Percentiles rank a stretch among this genome's conserved stretches.
These are phyloP conservation scores for Piloderma croceum DNA, from an alignment of 768 basidiomycete genomes.

Conservation along the genomic window DNA sequence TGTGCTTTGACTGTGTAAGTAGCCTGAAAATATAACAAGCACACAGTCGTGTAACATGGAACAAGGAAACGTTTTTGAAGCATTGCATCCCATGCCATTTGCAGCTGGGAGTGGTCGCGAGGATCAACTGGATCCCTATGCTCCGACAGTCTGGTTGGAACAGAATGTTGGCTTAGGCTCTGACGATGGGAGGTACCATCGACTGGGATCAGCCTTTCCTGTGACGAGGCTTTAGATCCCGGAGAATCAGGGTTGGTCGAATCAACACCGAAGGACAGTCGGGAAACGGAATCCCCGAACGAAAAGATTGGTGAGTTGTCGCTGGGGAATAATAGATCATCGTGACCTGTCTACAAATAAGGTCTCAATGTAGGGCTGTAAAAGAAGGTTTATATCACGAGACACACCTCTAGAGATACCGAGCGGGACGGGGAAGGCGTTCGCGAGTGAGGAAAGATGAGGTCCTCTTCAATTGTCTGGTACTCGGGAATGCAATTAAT, in stretches of 20 bases:
- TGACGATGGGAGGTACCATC: too few species aligned
- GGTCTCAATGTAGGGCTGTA: too few species aligned
- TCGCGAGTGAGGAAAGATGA: constrained; percentile 60
- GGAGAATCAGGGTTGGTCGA: too few species aligned
- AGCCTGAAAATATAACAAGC: constrained; percentile 61
- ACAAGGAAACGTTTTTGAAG: constrained; percentile 52
- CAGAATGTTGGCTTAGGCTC: too few species aligned
- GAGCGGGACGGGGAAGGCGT: constrained; percentile 13
- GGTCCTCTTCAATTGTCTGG: constrained; percentile 70
- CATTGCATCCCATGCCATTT: constrained; percentile 65
- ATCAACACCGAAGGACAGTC: too few species aligned
- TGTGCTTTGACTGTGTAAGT: constrained; percentile 50
- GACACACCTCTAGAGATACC: constrained; percentile 15
- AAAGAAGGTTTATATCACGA: constrained; percentile 7
- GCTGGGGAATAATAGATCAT: constrained; percentile 6
- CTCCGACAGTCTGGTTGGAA: too few species aligned
- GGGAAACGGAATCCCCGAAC: constrained; percentile 14
- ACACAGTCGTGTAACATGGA: constrained; percentile 46
- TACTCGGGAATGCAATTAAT: background rate
- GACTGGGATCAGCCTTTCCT: too few species aligned
- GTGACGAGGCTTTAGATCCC: too few species aligned
- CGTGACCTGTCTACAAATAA: too few species aligned
- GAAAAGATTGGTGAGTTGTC: constrained; percentile 13
- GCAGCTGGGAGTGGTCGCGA: constrained; percentile 58
- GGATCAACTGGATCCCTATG: too few species aligned